Evolutionary conservation across 257 asterid genomes (phyloP), one percentile per base, ranked within the genome.

Genomic region (Datura wrightii): DNA sequence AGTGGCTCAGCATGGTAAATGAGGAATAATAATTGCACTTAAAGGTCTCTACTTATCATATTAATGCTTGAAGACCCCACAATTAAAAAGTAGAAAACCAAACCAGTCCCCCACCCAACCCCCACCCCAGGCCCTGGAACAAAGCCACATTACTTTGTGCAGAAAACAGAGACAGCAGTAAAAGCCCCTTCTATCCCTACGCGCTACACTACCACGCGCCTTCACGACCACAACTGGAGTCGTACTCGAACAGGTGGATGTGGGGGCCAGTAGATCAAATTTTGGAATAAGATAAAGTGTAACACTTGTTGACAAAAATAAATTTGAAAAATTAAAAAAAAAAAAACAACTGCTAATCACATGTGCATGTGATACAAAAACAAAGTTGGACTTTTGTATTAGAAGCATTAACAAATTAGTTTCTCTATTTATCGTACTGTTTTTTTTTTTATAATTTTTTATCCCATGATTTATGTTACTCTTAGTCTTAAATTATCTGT

Each of bases 21-120:
- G 63, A 53, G 82, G 34, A 78, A 78, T 78, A 78, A 78, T 78
- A 78, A 78, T 78, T 78, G 82, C 82, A 78, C 48, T 78, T 48
- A 78, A 78, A 78, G 82, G 82, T 14, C 82, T 52, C 46, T 52
- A 34, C 82, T 31, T 78, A 78, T 34, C 34, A 34, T 78, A 78
- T 78, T 78, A 78, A 78, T 52, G 82, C 65, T 34, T 53, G 82
- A 52, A 52, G 63, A 78, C 65, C 82, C 82, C 63, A 78, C 82
- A 52, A 52, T 24, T 50, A 4, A 53, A 78, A 53, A 78, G 82
- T 53, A 24, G 81, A 19, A 74, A 74, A 48, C 19, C 41, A 52
- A 76, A 76, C 15, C 24, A 50, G 82, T 36, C 82, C 82, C 63
- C 42, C 62, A 14, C 42, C 16, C 42, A 19, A 3, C n/a, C n/a